Conservation (phyloP, 306 rosid genomes). For the Ammopiptanthus mongolicus region DNA sequence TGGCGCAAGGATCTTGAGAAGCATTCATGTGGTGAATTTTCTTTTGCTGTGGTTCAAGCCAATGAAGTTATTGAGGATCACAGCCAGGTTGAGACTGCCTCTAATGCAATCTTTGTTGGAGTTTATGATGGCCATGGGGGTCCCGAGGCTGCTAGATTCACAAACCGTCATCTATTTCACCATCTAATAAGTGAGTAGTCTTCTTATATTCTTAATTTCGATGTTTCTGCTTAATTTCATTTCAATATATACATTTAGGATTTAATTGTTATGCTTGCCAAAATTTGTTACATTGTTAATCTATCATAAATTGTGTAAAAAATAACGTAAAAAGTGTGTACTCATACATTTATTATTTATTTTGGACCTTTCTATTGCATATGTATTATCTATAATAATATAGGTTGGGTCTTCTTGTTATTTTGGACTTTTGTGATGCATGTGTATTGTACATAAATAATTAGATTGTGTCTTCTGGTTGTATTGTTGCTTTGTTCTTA, state of each 20-base stretch:
- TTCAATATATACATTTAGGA: background rate
- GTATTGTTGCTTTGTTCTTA: no score
- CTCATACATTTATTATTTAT: no score
- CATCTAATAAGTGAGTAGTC: constrained; percentile 52
- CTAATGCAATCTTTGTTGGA: constrained; percentile 48
- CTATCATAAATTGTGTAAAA: no score
- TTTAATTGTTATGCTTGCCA: no score
- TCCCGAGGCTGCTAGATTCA: constrained; percentile 32
- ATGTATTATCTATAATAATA: no score
- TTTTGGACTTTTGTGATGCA: no score
- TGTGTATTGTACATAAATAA: no score
- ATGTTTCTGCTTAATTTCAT: background rate
- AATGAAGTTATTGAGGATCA: constrained; percentile 52
- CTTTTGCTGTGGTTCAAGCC: constrained; percentile 61
- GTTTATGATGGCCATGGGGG: constrained; percentile 81
- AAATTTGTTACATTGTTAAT: no score
- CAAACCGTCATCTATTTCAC: constrained; percentile 31
- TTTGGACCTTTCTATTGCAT: no score
- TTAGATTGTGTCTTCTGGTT: no score
- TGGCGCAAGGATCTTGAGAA: constrained; percentile 45
- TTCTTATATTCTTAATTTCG: background rate
- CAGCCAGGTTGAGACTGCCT: constrained; percentile 64
- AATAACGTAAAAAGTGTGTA: no score
- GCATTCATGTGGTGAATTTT: constrained; percentile 56
- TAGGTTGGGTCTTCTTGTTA: no score